phyloP scores from a whole-genome alignment of 2,329 filamentous ascomycete species.

The Lachnellula occidentalis region DNA sequence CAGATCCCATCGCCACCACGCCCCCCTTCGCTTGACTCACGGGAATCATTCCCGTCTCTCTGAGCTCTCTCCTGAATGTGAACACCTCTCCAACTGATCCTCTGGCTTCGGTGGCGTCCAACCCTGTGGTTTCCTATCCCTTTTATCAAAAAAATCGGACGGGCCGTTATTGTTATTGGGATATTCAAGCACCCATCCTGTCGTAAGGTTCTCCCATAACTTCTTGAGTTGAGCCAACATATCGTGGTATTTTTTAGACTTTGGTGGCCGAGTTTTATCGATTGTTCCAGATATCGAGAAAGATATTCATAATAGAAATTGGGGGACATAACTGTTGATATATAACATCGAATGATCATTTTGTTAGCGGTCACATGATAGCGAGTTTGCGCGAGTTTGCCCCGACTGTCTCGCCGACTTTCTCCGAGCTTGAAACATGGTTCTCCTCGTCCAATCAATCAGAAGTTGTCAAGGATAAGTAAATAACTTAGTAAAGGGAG shows the following conservation, averaged over 20 bases:
- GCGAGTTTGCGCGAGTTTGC: background rate
- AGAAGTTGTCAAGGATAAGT: background rate
- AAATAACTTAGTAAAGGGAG: background rate
- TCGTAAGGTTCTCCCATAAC: constrained; percentile 18
- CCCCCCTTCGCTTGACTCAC: background rate
- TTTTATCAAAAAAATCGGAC: constrained; percentile 21
- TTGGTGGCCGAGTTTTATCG: background rate
- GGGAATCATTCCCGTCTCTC: background rate
- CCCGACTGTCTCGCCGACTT: background rate
- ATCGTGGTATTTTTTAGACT: background rate
- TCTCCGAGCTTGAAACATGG: background rate
- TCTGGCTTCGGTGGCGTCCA: background rate
- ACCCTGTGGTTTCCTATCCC: constrained; percentile 3
- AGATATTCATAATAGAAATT: background rate
- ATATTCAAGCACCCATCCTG: constrained; percentile 23
- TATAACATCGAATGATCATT: background rate
- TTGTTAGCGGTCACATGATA: background rate
- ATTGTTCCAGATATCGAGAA: background rate
- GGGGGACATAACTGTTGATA: background rate
- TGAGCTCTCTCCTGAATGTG: background rate
- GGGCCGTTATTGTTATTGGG: constrained; percentile 14
- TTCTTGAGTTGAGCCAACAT: constrained; percentile 5
- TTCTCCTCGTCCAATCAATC: background rate
- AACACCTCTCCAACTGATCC: background rate
- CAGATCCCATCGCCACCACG: background rate